phyloP scores from a whole-genome alignment of 2,329 filamentous ascomycete species.

The Leptoxyphium fumago region DNA sequence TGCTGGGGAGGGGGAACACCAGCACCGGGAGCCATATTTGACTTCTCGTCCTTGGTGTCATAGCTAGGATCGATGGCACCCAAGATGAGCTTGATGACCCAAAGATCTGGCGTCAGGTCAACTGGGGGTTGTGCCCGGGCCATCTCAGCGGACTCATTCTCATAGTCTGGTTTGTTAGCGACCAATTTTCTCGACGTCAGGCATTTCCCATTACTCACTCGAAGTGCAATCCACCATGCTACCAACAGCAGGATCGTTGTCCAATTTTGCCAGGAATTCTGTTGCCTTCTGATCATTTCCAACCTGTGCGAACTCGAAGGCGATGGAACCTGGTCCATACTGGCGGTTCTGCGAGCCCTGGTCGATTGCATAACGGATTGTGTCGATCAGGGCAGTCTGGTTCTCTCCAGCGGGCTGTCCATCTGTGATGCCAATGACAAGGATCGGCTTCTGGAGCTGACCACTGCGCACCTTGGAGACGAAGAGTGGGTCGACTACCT shows the following conservation, averaged over 20 bases:
- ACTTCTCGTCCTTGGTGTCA: constrained; percentile 50
- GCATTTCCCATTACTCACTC: constrained; percentile 32
- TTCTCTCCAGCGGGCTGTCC: constrained; percentile 51
- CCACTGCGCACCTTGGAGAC: constrained; percentile 36
- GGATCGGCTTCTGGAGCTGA: constrained; percentile 46
- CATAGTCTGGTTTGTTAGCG: constrained; percentile 36
- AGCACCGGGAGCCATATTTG: constrained; percentile 14
- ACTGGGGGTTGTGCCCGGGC: constrained; percentile 45
- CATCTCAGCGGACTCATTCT: constrained; percentile 55
- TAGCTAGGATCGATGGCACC: constrained; percentile 53
- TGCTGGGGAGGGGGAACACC: constrained; percentile 18
- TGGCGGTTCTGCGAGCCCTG: constrained; percentile 32
- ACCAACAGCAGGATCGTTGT: constrained; percentile 47
- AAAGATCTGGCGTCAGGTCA: constrained; percentile 49
- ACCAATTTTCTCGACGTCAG: constrained; percentile 7
- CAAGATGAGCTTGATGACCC: constrained; percentile 53
- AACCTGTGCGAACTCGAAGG: constrained; percentile 56
- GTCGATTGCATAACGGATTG: constrained; percentile 39
- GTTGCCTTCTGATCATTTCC: constrained; percentile 51
- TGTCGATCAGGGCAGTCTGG: constrained; percentile 40
- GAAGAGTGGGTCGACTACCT: constrained; percentile 48
- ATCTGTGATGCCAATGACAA: constrained; percentile 52
- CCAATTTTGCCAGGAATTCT: constrained; percentile 49
- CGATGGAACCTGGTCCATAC: constrained; percentile 41
- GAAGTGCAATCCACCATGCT: constrained; percentile 52